These are phyloP conservation scores for Mikania micrantha DNA, from an alignment of 129 eudicot species.

Conservation along the genomic window DNA sequence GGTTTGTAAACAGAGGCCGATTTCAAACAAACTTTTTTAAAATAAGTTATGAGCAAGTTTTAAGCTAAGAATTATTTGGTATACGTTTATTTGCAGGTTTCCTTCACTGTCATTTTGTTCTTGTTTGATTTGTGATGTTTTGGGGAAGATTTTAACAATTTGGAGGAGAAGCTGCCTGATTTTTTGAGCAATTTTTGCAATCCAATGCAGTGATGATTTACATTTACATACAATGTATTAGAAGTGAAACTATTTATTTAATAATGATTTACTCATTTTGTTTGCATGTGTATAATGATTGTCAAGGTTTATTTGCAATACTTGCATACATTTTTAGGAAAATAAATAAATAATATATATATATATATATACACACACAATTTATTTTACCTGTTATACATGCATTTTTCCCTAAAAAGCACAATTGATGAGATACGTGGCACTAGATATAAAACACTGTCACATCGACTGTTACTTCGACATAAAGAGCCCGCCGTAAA, in stretches of 20 bases:
- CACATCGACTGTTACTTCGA: too few relatives aligned
- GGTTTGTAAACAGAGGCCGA: too few relatives aligned
- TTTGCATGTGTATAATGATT: background rate
- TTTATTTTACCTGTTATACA: too few relatives aligned
- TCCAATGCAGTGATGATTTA: background rate
- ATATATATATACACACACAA: too few relatives aligned
- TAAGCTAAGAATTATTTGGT: too few relatives aligned
- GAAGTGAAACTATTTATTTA: constrained; percentile 7
- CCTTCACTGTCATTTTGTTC: constrained; percentile 47
- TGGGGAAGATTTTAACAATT: background rate
- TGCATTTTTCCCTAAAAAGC: too few relatives aligned
- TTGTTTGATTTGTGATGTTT: constrained; percentile 22
- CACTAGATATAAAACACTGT: too few relatives aligned
- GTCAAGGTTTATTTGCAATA: background rate
- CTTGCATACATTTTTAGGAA: background rate
- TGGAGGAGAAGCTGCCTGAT: constrained; percentile 24
- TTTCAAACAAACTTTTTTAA: too few relatives aligned
- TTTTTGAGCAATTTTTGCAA: constrained; percentile 5
- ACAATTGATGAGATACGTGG: too few relatives aligned
- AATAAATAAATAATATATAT: background rate
- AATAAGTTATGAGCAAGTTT: too few relatives aligned
- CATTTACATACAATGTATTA: background rate
- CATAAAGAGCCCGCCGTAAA: too few relatives aligned
- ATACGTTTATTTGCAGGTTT: constrained; percentile 46
- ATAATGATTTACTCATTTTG: background rate